These are phyloP conservation scores for Eustoma russellianum DNA, from an alignment of 257 asterid species.

Conservation along the genomic window DNA sequence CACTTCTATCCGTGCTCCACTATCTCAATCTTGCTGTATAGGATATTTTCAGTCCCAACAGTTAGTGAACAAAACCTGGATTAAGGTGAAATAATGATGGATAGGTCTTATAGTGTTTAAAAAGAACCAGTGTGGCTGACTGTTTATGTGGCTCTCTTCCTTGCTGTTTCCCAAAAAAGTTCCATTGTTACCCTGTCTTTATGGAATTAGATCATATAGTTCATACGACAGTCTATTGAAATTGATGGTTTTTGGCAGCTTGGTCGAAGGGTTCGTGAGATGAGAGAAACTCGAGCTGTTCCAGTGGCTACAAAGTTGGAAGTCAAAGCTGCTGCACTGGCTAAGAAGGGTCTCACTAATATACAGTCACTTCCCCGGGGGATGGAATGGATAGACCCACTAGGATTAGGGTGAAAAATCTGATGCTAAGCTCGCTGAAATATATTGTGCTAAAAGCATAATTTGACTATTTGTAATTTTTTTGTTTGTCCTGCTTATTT, in stretches of 20 bases:
- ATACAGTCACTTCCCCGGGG: conserved; percentile 94
- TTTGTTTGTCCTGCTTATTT: not conserved
- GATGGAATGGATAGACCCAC: conserved; percentile 98
- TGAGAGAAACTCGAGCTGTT: conserved; percentile 86
- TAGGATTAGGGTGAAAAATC: conserved; percentile 78
- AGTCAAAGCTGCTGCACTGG: conserved; percentile 41
- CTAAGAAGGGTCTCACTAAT: conserved; percentile 55
- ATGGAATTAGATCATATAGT: not conserved
- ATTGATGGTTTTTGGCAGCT: conserved; percentile 42
- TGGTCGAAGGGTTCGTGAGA: conserved; percentile 82
- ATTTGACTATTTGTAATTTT: not conserved
- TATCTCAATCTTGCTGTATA: too few species aligned
- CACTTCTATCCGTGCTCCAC: too few species aligned
- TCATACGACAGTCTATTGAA: not conserved
- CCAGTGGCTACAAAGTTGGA: conserved; percentile 52
- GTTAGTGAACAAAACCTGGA: not conserved
- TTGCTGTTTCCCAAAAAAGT: too few species aligned
- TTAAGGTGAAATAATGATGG: not conserved
- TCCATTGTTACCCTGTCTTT: not conserved
- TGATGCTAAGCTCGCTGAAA: conserved; percentile 3
- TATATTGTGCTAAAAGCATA: conserved; percentile 3
- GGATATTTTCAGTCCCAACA: too few species aligned
- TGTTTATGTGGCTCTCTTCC: too few species aligned
- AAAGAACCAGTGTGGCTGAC: not conserved
- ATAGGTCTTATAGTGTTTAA: not conserved